Percentiles rank a stretch among this genome's conserved stretches.
These are phyloP conservation scores for Zygosaccharomyces bailii DNA, from an alignment of 805 yeast species.

Conservation along the genomic window DNA sequence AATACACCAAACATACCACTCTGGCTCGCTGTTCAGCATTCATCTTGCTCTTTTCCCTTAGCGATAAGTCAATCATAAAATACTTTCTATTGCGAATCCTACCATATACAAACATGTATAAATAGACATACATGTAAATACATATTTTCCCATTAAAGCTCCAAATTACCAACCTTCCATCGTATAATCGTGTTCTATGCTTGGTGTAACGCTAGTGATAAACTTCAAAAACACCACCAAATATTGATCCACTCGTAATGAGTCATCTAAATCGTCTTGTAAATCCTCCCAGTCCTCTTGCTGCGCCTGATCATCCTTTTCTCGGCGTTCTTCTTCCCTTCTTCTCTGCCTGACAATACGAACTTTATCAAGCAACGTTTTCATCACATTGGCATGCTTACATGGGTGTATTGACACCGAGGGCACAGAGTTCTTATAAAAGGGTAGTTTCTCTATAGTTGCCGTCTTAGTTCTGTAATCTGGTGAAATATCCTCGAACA, in stretches of 20 bases:
- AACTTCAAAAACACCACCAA: slow-evolving; percentile 85
- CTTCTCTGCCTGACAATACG: slow-evolving; percentile 44
- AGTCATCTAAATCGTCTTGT: slow-evolving; percentile 39
- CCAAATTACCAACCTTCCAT: slow-evolving; percentile 75
- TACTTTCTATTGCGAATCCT: slow-evolving; percentile 7
- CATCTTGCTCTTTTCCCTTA: slow-evolving; percentile 13
- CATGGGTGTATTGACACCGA: slow-evolving; percentile 95
- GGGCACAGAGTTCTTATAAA: slow-evolving; percentile 56
- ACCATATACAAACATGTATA: slow-evolving; percentile 2
- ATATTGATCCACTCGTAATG: slow-evolving; percentile 86
- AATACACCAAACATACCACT: slow-evolving; percentile 27
- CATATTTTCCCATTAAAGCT: slow-evolving; percentile 8
- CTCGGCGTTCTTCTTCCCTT: slow-evolving; percentile 37
- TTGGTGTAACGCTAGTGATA: slow-evolving; percentile 95
- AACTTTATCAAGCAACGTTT: slow-evolving; percentile 73
- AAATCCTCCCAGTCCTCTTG: slow-evolving; percentile 61
- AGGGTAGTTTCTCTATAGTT: slow-evolving; percentile 91
- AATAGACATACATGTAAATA: not conserved
- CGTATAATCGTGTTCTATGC: slow-evolving; percentile 96
- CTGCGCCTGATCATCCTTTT: slow-evolving; percentile 29
- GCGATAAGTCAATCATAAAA: not conserved
- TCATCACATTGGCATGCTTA: slow-evolving; percentile 92
- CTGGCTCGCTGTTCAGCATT: slow-evolving; percentile 35
- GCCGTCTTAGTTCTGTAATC: slow-evolving; percentile 96
- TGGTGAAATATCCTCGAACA: slow-evolving; percentile 91